Percentiles rank a stretch among this genome's conserved stretches.
Conservation (phyloP, 768 basidiomycete genomes). For the Rhizopogon salebrosus region DNA sequence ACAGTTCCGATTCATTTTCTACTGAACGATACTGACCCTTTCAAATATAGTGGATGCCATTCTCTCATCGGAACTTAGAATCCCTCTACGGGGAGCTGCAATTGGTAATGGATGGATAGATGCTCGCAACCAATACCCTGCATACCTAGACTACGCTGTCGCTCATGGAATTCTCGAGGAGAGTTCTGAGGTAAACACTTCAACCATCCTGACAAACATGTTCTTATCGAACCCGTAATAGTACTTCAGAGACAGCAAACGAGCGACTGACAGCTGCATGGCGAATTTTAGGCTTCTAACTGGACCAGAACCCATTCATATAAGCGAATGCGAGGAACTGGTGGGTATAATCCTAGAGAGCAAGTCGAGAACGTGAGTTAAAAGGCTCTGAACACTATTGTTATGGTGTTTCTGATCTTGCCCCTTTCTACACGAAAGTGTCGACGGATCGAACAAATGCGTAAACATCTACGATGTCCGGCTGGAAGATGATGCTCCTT, state of each 20-base stretch:
- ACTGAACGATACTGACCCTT: not conserved
- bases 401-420: not conserved
- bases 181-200: slow-evolving; percentile 53
- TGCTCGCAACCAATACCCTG: slow-evolving; percentile 78
- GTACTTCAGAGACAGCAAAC: slow-evolving; percentile 58
- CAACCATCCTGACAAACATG: not conserved
- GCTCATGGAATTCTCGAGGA: slow-evolving; percentile 74
- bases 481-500: slow-evolving; percentile 76
- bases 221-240: slow-evolving; percentile 22
- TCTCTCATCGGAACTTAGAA: slow-evolving; percentile 50
- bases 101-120: slow-evolving; percentile 99
- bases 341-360: slow-evolving; percentile 39
- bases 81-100: slow-evolving; percentile 72
- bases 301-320: slow-evolving; percentile 50
- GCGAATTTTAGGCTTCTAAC: slow-evolving; percentile 29
- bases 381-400: not conserved
- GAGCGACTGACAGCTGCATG: slow-evolving; percentile 56
- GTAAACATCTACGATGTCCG: slow-evolving; percentile 95
- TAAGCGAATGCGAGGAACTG: slow-evolving; percentile 57
- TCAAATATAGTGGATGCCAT: slow-evolving; percentile 64
- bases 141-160: slow-evolving; percentile 83
- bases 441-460: slow-evolving; percentile 69
- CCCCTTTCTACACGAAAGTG: slow-evolving; percentile 32
- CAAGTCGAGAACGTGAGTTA: slow-evolving; percentile 18
- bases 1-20: not conserved